A percentile compares a stretch with the other conserved stretches of the same genome.
These are phyloP conservation scores for Neoarthrinium moseri DNA, from an alignment of 2,329 filamentous ascomycete genomes.

Conservation along the genomic window DNA sequence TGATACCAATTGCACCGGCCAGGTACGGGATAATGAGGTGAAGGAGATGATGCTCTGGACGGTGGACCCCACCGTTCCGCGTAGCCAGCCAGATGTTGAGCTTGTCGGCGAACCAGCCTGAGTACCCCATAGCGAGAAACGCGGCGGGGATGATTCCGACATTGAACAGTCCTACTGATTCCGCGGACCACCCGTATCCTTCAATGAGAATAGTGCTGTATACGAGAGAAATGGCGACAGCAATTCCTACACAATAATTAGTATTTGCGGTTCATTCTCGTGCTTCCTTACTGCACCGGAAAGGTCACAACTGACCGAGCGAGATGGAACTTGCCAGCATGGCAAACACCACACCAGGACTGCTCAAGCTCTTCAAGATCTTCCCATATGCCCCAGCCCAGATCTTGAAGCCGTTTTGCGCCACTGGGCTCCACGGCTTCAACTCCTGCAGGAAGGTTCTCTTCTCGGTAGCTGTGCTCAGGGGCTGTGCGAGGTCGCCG, in stretches of 20 bases:
- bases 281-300: too few species aligned
- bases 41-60: conserved; percentile 18
- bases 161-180: conserved; percentile 43
- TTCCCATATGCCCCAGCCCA: conserved; percentile 12
- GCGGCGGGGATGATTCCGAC: conserved; percentile 43
- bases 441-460: conserved; percentile 27
- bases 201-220: conserved; percentile 34
- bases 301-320: too few species aligned
- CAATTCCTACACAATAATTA: too few species aligned
- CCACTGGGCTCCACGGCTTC: conserved; percentile 22
- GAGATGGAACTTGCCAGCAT: conserved; percentile 34
- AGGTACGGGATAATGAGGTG: conserved; percentile 11
- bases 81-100: conserved; percentile 16
- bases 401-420: conserved; percentile 8
- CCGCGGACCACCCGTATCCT: conserved; percentile 30
- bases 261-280: too few species aligned
- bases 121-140: conserved; percentile 27
- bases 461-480: not conserved
- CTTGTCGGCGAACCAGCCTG: conserved; percentile 16
- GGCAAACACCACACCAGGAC: conserved; percentile 36
- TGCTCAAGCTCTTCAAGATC: conserved; percentile 21
- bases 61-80: conserved; percentile 19
- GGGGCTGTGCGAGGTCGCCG: not conserved
- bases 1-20: conserved; percentile 14
- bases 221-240: conserved; percentile 35